These are phyloP conservation scores for Lonicera japonica DNA, from an alignment of 129 eudicot genomes.

Conservation along the genomic window DNA sequence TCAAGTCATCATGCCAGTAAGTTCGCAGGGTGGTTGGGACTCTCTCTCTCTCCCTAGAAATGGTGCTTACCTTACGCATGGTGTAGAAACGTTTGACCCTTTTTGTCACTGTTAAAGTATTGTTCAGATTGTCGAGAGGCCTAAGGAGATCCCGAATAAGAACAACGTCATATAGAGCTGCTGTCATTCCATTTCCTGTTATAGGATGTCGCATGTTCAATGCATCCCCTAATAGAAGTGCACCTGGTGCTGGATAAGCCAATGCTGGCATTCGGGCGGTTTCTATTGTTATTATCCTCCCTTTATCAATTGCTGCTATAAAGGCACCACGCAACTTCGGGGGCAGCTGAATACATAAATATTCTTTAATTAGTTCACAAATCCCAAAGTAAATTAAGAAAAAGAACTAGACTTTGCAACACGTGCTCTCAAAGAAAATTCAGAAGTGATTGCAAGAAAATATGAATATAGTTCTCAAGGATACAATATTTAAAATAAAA, in stretches of 20 bases:
- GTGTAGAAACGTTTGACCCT: conserved; percentile 57
- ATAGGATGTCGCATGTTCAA: conserved; percentile 76
- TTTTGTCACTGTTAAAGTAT: conserved; percentile 42
- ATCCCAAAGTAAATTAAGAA: background rate
- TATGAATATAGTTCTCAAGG: too few species aligned
- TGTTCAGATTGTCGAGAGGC: conserved; percentile 33
- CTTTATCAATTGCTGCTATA: conserved; percentile 37
- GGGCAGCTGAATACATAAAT: conserved; percentile 27
- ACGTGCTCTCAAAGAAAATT: too few species aligned
- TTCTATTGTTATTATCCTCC: conserved; percentile 48
- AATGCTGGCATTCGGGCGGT: conserved; percentile 55
- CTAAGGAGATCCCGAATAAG: conserved; percentile 60
- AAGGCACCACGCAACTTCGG: conserved; percentile 34
- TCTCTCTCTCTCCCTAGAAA: background rate
- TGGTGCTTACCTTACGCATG: conserved; percentile 46
- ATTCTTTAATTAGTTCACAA: background rate
- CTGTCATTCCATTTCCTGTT: conserved; percentile 88
- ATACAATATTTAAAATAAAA: background rate
- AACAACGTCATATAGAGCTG: conserved; percentile 59
- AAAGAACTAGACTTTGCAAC: too few species aligned
- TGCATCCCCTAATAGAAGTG: conserved; percentile 65
- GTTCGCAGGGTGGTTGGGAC: too few species aligned
- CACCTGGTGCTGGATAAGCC: conserved; percentile 59
- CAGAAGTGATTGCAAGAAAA: too few species aligned
- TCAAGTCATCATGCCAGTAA: too few species aligned